A percentile compares a stretch with the other conserved stretches of the same genome.
Evolutionary conservation across 805 yeast species (phyloP).

Genomic region (Candida berthetii): DNA sequence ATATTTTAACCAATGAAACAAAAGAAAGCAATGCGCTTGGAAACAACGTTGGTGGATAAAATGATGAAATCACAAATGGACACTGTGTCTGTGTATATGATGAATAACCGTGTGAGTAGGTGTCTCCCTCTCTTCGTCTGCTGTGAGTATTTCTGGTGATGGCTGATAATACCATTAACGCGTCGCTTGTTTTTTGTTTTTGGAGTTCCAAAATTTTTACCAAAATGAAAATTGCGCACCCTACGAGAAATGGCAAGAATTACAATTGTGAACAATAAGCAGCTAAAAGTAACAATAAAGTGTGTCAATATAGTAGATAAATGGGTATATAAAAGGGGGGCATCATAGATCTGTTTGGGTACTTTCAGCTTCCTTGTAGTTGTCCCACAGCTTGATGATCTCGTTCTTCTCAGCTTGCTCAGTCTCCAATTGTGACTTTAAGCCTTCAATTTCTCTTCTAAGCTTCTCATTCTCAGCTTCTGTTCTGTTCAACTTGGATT

Average conservation of each 20-base stretch:
- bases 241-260: neutral
- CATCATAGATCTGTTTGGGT: neutral
- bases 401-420: conserved; percentile 57
- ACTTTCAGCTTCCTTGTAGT: conserved; percentile 12
- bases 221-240: neutral
- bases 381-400: conserved; percentile 45
- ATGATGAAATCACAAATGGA: too few relatives aligned
- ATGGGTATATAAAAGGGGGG: neutral
- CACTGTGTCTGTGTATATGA: too few relatives aligned
- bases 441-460: conserved; percentile 45
- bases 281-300: too few relatives aligned
- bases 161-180: neutral
- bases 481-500: conserved; percentile 34
- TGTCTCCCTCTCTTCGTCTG: too few relatives aligned
- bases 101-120: too few relatives aligned
- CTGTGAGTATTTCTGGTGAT: too few relatives aligned
- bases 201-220: neutral
- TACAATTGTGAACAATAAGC: neutral
- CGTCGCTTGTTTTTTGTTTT: neutral
- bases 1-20: too few relatives aligned
- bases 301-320: too few relatives aligned
- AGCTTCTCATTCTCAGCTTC: conserved; percentile 37
- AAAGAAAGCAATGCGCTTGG: too few relatives aligned
- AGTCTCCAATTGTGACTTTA: conserved; percentile 37
- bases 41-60: too few relatives aligned